These are phyloP conservation scores for Clavulina sp. DNA, from an alignment of 768 basidiomycete genomes.

Conservation along the genomic window DNA sequence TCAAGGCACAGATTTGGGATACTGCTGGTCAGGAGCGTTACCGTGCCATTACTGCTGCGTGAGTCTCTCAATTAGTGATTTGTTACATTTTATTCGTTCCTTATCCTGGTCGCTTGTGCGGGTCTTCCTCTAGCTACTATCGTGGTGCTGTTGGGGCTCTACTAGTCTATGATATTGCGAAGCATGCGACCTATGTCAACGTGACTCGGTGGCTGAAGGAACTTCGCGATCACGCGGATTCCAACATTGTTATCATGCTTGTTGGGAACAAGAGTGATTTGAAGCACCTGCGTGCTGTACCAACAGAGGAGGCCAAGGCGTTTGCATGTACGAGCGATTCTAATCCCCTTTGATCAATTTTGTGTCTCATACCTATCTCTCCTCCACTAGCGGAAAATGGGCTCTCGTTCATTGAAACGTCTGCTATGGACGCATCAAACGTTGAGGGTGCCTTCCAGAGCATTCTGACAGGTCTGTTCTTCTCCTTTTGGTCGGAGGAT, in stretches of 20 bases:
- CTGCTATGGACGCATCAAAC: constrained; percentile 97
- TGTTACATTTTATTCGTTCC: not conserved
- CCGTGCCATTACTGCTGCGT: constrained; percentile 34
- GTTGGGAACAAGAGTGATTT: constrained; percentile 99
- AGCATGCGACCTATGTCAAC: constrained; percentile 86
- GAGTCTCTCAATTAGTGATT: constrained; percentile 6
- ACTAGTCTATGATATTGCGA: constrained; percentile 86
- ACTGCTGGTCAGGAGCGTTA: constrained; percentile 49
- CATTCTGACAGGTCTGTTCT: constrained; percentile 64
- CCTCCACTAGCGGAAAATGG: constrained; percentile 58
- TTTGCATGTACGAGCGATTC: constrained; percentile 47
- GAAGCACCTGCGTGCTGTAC: constrained; percentile 89
- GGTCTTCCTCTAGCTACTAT: constrained; percentile 52
- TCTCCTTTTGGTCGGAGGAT: not conserved
- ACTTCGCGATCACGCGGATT: constrained; percentile 84
- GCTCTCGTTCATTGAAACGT: constrained; percentile 94
- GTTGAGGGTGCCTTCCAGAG: constrained; percentile 96
- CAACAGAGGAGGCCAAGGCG: constrained; percentile 90
- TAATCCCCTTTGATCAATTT: not conserved
- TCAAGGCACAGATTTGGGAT: constrained; percentile 99
- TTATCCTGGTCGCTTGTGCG: not conserved
- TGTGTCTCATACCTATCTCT: not conserved
- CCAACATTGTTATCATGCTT: constrained; percentile 89
- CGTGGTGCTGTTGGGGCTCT: constrained; percentile 90
- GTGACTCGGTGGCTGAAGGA: constrained; percentile 96